Conservation (phyloP, 768 basidiomycete species). For the Cyclocybe aegerita region DNA sequence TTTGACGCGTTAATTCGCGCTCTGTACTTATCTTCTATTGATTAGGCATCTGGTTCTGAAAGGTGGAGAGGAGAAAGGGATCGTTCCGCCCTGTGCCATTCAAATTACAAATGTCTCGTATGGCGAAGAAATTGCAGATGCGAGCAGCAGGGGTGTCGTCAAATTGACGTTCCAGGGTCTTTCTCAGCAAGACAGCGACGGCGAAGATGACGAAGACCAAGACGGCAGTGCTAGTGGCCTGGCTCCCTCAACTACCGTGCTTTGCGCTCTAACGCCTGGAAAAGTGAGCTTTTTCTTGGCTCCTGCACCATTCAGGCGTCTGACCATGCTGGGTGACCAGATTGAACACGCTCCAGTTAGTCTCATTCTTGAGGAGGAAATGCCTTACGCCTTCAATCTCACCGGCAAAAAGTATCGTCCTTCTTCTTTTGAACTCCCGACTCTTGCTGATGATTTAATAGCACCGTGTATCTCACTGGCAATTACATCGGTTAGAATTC, state of each 20-base stretch:
- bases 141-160: conserved; percentile 58
- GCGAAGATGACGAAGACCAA: conserved; percentile 48
- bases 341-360: conserved; percentile 76
- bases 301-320: background rate
- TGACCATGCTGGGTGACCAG: conserved; percentile 34
- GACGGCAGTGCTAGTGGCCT: conserved; percentile 31
- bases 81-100: conserved; percentile 67
- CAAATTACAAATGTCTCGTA: conserved; percentile 83
- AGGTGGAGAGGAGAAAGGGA: conserved; percentile 54
- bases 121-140: conserved; percentile 67
- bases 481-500: conserved; percentile 72
- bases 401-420: conserved; percentile 74
- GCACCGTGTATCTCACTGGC: conserved; percentile 76
- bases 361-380: conserved; percentile 66
- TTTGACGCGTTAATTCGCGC: conserved; percentile 22
- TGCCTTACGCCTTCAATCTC: conserved; percentile 65
- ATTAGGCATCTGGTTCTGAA: conserved; percentile 61
- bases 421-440: conserved; percentile 5
- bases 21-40: conserved; percentile 7
- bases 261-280: conserved; percentile 81
- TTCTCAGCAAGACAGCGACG: conserved; percentile 33
- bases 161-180: conserved; percentile 60
- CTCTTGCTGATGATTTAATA: conserved; percentile 24
- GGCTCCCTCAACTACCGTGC: conserved; percentile 46
- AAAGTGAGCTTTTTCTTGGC: conserved; percentile 47